Base-by-base conservation (phyloP, 495 filamentous ascomycete genomes). In the Venustampulla echinocandica region DNA sequence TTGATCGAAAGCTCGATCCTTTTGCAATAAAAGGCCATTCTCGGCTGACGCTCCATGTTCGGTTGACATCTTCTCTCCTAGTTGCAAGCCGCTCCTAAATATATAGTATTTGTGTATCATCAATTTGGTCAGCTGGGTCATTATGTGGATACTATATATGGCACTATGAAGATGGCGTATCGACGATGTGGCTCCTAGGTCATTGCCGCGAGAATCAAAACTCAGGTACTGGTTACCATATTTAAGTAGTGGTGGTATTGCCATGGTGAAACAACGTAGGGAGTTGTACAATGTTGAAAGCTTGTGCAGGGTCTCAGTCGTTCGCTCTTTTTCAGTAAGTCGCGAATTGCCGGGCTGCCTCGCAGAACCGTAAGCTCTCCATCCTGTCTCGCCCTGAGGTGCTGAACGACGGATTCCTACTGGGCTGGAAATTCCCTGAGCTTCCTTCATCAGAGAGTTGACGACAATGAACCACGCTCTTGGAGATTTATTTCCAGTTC, bases 391-490 rank as follows among this genome's bases (percentile, higher is more conserved):
- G n/a, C n/a, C n/a, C n/a, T n/a, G n/a, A n/a, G n/a, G n/a, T n/a
- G n/a, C n/a, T n/a, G n/a, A n/a, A n/a, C n/a, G n/a, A n/a, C n/a
- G n/a, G n/a, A n/a, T n/a, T n/a, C n/a, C n/a, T n/a, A n/a, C n/a
- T n/a, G n/a, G n/a, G n/a, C n/a, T n/a, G 15, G 49, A 56, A 6
- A 56, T 15, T 9, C 34, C 24, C 40, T 64, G 62, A 2, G 61
- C 59, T 38, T 61, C 52, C 18, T 42, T 42, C 60, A 61, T 61
- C 17, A 64, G 34, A 7, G 60, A 61, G 44, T 60, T 63, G 21
- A 61, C 48, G 44, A 67, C 60, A 4, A 67, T 53, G 37, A 64
- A 67, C 65, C 65, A 69, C 14, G 65, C 62, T 32, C 60, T 61
- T 1, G 64, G 46, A 13, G 55, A 55, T 22, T 56, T 40, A 44